Conservation (phyloP, 257 asterid genomes). For the Jacaranda mimosifolia region DNA sequence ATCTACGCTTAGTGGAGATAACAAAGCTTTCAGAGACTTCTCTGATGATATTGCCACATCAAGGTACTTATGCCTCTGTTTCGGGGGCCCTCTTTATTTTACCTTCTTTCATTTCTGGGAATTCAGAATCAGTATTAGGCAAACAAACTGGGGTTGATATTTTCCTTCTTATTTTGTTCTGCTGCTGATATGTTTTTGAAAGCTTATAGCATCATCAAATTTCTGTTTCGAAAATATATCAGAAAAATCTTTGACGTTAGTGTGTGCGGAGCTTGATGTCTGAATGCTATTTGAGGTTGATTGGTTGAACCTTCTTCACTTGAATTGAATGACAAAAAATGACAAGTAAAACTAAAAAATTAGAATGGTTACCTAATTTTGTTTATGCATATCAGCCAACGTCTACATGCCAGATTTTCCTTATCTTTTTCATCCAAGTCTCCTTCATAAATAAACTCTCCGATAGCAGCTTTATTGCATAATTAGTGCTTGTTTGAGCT, state of each 20-base stretch:
- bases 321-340: not conserved
- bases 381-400: not conserved
- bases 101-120: not conserved
- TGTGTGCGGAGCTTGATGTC: not conserved
- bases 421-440: slow-evolving; percentile 5
- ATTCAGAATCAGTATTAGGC: not conserved
- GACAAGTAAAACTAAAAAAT: not conserved
- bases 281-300: slow-evolving; percentile 1
- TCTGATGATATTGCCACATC: slow-evolving; percentile 65
- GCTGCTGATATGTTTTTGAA: not conserved
- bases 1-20: slow-evolving; percentile 90
- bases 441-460: not conserved
- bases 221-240: not conserved
- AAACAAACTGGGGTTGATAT: not conserved
- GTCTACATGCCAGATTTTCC: not conserved
- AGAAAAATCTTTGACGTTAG: not conserved
- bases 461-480: not conserved
- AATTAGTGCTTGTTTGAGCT: slow-evolving; percentile 16
- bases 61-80: slow-evolving; percentile 53
- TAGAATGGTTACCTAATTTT: not conserved
- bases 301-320: not conserved
- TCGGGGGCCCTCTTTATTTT: not conserved
- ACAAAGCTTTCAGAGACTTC: slow-evolving; percentile 62
- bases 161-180: not conserved
- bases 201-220: not conserved